Conservation (phyloP, 2,329 filamentous ascomycete genomes). For the Fusarium proliferatum region DNA sequence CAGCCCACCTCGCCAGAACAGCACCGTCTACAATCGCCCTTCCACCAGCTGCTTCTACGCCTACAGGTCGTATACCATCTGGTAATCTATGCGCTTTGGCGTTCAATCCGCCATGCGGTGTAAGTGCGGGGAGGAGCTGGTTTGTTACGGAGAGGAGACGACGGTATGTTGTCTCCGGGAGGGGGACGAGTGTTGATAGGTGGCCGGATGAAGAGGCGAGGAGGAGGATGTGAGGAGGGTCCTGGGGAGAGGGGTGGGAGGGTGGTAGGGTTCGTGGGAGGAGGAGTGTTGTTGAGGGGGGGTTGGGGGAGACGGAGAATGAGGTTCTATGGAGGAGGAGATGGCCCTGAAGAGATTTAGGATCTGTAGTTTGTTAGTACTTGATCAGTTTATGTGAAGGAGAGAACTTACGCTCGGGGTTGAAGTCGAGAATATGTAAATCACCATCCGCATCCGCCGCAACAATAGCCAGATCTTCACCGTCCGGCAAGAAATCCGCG, state of each 20-base stretch:
- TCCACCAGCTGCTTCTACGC: constrained; percentile 68
- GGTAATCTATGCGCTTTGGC: constrained; percentile 78
- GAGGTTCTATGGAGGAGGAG: constrained; percentile 87
- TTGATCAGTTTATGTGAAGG: accelerated
- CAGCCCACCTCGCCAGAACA: constrained; percentile 79
- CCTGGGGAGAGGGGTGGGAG: constrained; percentile 49
- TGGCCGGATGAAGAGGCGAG: constrained; percentile 81
- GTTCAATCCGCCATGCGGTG: constrained; percentile 84
- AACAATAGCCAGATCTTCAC: constrained; percentile 83
- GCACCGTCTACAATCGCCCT: constrained; percentile 81
- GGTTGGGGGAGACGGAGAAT: constrained; percentile 85
- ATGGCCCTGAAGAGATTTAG: constrained; percentile 90
- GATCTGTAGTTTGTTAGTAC: constrained; percentile 68
- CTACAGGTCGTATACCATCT: constrained; percentile 57
- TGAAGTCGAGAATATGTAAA: constrained; percentile 90
- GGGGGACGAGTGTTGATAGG: constrained; percentile 78
- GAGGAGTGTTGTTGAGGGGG: constrained; percentile 78
- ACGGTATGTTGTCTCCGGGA: constrained; percentile 84
- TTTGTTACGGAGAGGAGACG: constrained; percentile 84
- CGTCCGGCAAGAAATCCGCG: constrained; percentile 89
- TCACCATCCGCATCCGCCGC: constrained; percentile 87
- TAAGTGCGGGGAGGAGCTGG: constrained; percentile 80
- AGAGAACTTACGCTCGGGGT: constrained; percentile 82
- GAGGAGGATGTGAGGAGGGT: constrained; percentile 64
- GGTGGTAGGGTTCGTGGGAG: constrained; percentile 72